phyloP scores from a whole-genome alignment of 805 yeast species.

The Candida boidinii region DNA sequence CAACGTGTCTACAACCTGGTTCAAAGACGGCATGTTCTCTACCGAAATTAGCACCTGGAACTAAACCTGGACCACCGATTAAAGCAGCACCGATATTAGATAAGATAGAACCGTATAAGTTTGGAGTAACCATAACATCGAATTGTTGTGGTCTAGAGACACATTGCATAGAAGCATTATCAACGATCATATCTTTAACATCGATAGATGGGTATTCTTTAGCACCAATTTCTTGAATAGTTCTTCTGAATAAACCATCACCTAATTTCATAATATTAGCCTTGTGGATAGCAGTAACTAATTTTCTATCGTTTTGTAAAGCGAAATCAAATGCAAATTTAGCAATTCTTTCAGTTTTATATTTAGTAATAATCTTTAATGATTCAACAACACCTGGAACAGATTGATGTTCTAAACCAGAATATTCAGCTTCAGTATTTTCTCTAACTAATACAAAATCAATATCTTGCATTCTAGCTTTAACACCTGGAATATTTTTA shows the following conservation, averaged over 20 bases:
- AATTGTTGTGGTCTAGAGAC: slow-evolving; percentile 97
- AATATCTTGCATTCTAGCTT: slow-evolving; percentile 79
- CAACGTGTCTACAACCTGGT: slow-evolving; percentile 99
- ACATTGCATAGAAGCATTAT: slow-evolving; percentile 98
- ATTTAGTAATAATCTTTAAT: slow-evolving; percentile 86
- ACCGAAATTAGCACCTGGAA: slow-evolving; percentile 98
- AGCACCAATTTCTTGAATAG: slow-evolving; percentile 80
- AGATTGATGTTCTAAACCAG: slow-evolving; percentile 96
- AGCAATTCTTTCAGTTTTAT: slow-evolving; percentile 94
- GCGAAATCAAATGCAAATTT: slow-evolving; percentile 97
- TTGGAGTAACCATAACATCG: slow-evolving; percentile 96
- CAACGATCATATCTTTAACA: slow-evolving; percentile 91
- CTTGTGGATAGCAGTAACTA: slow-evolving; percentile 95
- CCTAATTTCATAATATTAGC: slow-evolving; percentile 99
- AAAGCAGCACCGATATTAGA: slow-evolving; percentile 97
- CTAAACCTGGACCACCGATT: slow-evolving; percentile 97
- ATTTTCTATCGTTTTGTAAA: slow-evolving; percentile 79
- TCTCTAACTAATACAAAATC: slow-evolving; percentile 95
- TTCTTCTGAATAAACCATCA: slow-evolving; percentile 94
- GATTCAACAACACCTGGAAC: slow-evolving; percentile 98
- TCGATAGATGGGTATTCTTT: slow-evolving; percentile 78
- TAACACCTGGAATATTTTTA: slow-evolving; percentile 90
- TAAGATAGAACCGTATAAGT: slow-evolving; percentile 94
- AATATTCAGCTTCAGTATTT: slow-evolving; percentile 98
- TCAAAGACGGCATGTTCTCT: slow-evolving; percentile 96